These are phyloP conservation scores for Ulota crispa DNA, from an alignment of 225 moss, liverwort and hornwort genomes.

Conservation along the genomic window DNA sequence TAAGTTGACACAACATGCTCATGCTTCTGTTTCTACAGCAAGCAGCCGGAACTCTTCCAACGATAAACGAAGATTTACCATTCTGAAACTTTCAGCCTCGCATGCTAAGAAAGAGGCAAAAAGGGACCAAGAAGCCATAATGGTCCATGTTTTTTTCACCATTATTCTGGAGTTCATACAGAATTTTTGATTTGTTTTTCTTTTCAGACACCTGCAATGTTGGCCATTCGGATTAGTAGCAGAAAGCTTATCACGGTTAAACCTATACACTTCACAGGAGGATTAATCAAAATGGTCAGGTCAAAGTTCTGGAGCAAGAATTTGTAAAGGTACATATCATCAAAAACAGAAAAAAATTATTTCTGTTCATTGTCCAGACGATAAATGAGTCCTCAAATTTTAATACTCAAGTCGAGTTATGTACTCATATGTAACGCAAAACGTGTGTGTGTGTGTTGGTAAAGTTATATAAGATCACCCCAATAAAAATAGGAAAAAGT, in stretches of 20 bases:
- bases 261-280: not conserved
- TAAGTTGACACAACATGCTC: not conserved
- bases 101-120: not conserved
- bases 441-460: not conserved
- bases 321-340: not conserved
- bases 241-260: not conserved
- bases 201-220: not conserved
- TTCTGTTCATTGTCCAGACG: not conserved
- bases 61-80: not conserved
- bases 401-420: not conserved
- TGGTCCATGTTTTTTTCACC: not conserved
- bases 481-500: not conserved
- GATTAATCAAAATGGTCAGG: not conserved
- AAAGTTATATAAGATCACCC: not conserved
- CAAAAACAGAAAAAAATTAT: not conserved
- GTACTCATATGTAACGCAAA: not conserved
- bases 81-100: not conserved
- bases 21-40: constrained; percentile 4
- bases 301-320: not conserved
- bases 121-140: not conserved
- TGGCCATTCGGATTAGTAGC: not conserved
- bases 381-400: not conserved
- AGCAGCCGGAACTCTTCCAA: not conserved
- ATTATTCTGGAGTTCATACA: not conserved
- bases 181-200: not conserved